Evolutionary conservation across 2,329 filamentous ascomycete species (phyloP), one percentile per base, ranked within the genome.

Genomic region (Fusarium pininemorale): DNA sequence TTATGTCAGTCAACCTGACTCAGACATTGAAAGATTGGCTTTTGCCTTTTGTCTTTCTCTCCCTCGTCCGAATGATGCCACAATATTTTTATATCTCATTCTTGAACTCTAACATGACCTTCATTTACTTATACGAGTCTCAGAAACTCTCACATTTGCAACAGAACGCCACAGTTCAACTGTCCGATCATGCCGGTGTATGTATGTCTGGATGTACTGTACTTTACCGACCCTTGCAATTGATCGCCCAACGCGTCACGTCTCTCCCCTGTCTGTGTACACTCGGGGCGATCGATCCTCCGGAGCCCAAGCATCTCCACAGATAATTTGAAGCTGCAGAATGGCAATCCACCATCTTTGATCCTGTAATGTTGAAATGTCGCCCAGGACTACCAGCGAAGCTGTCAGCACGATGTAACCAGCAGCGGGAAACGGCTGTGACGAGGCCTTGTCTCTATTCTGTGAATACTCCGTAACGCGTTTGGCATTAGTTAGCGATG

Each of bases 191-290:
- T 32, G 24, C 32, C 41, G 45, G 54, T 53, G 47, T 50, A 30
- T 48, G 20, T 8, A 47, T 22, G 24, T 15, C 22, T 28, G 44
- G 8, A 28, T 28, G 44, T 55, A 61, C 60, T 57, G 59, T 67
- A 73, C 60, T 68, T 62, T 39, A 64, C 53, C 30, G 37, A 56
- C 55, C 62, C 71, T 70, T 60, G 71, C 48, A 32, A 39, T 38
- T 69, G 71, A 74, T 74, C 71, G 47, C 45, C 71, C 67, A 67
- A 70, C 71, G 61, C 71, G 72, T 74, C 71, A 75, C 69, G 63
- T 63, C 56, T 57, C 38, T 60, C 41, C 51, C 48, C 38, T 73
- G 53, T 59, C 24, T 39, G 48, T 65, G 53, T 59, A 61, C 37
- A 61, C 42, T 58, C 54, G 48, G 69, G 69, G 50, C 55, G 72